These are phyloP conservation scores for Cutaneotrichosporon cavernicola DNA, from an alignment of 1,284 basidiomycete species.

Conservation along the genomic window DNA sequence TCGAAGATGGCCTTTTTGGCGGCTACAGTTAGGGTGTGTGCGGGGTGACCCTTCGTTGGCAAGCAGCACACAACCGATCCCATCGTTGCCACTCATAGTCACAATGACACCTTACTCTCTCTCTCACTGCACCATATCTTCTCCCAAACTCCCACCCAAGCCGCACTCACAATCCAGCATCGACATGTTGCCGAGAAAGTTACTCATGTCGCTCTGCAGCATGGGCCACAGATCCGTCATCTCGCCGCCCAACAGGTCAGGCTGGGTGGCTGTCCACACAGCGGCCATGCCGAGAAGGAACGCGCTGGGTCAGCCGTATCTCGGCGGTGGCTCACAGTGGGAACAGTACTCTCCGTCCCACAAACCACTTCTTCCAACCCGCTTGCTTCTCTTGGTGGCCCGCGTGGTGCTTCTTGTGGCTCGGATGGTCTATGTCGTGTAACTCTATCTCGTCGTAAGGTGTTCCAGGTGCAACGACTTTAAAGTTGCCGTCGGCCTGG, in stretches of 20 bases:
- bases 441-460: conserved; percentile 51
- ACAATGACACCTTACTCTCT: not conserved
- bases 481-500: conserved; percentile 20
- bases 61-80: too few relatives aligned
- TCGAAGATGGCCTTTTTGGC: conserved; percentile 69
- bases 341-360: conserved; percentile 32
- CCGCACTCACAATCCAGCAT: conserved; percentile 38
- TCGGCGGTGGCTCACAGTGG: conserved; percentile 7
- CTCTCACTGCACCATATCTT: too few relatives aligned
- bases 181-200: conserved; percentile 45
- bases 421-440: conserved; percentile 27
- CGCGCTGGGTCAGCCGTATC: conserved; percentile 13
- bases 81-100: too few relatives aligned
- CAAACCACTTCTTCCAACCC: conserved; percentile 31
- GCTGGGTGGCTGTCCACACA: conserved; percentile 26
- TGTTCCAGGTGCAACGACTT: conserved; percentile 47
- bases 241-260: conserved; percentile 29
- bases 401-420: conserved; percentile 27
- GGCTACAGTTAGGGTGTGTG: conserved; percentile 59
- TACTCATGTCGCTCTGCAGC: conserved; percentile 42
- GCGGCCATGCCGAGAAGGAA: conserved; percentile 24
- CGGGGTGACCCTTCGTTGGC: not conserved
- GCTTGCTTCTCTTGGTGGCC: conserved; percentile 13
- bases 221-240: conserved; percentile 35
- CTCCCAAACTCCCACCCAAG: not conserved